A percentile compares a stretch with the other conserved stretches of the same genome.
phyloP scores from a whole-genome alignment of 2,329 filamentous ascomycete genomes.

The Cercospora janseana region DNA sequence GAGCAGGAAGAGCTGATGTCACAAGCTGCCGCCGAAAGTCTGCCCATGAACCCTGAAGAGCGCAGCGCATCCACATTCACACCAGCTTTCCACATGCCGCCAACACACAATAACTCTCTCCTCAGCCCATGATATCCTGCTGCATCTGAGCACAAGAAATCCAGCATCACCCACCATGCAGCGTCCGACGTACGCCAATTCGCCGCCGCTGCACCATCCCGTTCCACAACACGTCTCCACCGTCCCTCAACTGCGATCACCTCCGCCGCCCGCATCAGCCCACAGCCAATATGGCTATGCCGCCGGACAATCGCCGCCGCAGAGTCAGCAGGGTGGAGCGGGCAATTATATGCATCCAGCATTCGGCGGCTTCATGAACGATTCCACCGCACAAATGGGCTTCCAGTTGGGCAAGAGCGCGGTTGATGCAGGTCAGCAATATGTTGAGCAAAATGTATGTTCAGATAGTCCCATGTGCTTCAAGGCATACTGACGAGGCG shows the following conservation, averaged over 20 bases:
- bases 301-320: conserved; percentile 49
- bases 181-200: conserved; percentile 75
- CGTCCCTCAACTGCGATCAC: conserved; percentile 93
- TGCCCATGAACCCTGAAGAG: background rate
- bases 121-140: background rate
- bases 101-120: background rate
- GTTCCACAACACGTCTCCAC: conserved; percentile 98
- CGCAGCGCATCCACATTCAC: background rate
- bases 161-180: conserved; percentile 64
- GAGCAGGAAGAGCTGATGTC: background rate
- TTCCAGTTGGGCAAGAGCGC: conserved; percentile 92
- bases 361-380: conserved; percentile 92
- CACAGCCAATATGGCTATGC: conserved; percentile 68
- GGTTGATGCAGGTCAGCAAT: conserved; percentile 87
- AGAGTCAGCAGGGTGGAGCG: conserved; percentile 40
- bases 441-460: conserved; percentile 89
- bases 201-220: conserved; percentile 91
- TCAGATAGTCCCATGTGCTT: background rate
- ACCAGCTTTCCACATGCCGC: conserved; percentile 13
- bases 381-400: conserved; percentile 91
- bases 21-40: conserved; percentile 7
- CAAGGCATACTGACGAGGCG: background rate
- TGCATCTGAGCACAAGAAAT: conserved; percentile 1
- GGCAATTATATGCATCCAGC: conserved; percentile 52
- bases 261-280: conserved; percentile 71